Percentiles rank a stretch among this genome's conserved stretches.
phyloP scores from a whole-genome alignment of 805 yeast species.

The Yamadazyma paraphyllophila region DNA sequence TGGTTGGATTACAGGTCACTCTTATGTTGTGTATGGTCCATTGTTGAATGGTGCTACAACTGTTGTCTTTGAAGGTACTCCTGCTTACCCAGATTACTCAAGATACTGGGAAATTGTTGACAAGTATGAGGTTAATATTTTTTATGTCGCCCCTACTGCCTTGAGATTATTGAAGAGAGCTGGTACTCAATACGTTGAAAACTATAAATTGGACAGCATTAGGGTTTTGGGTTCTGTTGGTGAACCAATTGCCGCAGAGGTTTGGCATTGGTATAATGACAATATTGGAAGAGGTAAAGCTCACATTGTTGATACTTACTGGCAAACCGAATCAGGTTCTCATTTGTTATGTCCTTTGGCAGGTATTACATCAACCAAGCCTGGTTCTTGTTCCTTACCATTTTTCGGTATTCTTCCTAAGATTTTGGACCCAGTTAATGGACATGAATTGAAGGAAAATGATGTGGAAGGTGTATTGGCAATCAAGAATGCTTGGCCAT shows the following conservation, averaged over 20 bases:
- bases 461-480: slow-evolving; percentile 97
- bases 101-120: slow-evolving; percentile 97
- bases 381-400: slow-evolving; percentile 96
- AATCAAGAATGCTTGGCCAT: slow-evolving; percentile 90
- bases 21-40: slow-evolving; percentile 95
- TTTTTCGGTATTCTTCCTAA: slow-evolving; percentile 92
- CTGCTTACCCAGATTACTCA: slow-evolving; percentile 92
- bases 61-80: slow-evolving; percentile 94
- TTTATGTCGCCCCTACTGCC: slow-evolving; percentile 98
- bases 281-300: slow-evolving; percentile 86
- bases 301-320: slow-evolving; percentile 93
- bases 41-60: slow-evolving; percentile 82
- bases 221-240: slow-evolving; percentile 97
- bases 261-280: slow-evolving; percentile 98
- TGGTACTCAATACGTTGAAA: slow-evolving; percentile 78
- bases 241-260: slow-evolving; percentile 96
- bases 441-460: slow-evolving; percentile 77
- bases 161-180: slow-evolving; percentile 85
- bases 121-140: slow-evolving; percentile 87
- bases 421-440: slow-evolving; percentile 90
- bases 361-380: slow-evolving; percentile 92
- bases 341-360: slow-evolving; percentile 94
- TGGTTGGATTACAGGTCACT: slow-evolving; percentile 99
- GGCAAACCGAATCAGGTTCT: slow-evolving; percentile 99
- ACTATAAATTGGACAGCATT: slow-evolving; percentile 79